A percentile compares a stretch with the other conserved stretches of the same genome.
Conservation (phyloP, 345 rosid species). For the Eucalyptus brandiana region DNA sequence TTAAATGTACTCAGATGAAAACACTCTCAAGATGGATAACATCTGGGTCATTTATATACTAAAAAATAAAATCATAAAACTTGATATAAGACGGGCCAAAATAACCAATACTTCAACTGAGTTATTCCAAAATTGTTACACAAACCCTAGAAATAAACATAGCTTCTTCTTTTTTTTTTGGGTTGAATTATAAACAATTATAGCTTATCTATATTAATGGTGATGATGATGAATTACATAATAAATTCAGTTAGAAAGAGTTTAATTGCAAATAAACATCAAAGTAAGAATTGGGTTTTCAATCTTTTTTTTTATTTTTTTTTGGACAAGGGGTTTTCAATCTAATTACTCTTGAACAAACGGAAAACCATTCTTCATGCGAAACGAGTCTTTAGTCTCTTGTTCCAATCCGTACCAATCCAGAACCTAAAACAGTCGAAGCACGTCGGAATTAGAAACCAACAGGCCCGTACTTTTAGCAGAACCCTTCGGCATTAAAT, state of each 20-base stretch:
- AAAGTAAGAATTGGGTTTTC: neutral
- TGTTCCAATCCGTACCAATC: neutral
- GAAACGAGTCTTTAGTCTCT: neutral
- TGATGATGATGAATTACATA: neutral
- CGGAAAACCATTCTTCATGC: neutral
- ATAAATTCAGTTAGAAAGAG: neutral
- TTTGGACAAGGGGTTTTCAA: neutral
- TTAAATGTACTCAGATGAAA: fast-evolving
- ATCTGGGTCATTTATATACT: fast-evolving
- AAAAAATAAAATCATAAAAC: too few species aligned
- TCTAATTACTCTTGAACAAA: neutral
- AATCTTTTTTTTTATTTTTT: neutral
- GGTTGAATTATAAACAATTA: neutral
- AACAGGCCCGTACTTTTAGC: neutral
- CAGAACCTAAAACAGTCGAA: neutral
- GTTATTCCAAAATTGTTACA: too few species aligned
- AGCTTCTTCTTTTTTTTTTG: too few species aligned
- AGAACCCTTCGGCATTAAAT: neutral
- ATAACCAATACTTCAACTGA: too few species aligned
- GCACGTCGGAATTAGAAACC: neutral
- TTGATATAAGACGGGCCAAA: fast-evolving
- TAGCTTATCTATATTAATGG: neutral
- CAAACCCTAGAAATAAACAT: too few species aligned
- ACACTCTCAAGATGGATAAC: too few species aligned
- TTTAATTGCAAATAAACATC: neutral